phyloP scores from a whole-genome alignment of 2,329 filamentous ascomycete genomes.

The Trichoderma gracile region DNA sequence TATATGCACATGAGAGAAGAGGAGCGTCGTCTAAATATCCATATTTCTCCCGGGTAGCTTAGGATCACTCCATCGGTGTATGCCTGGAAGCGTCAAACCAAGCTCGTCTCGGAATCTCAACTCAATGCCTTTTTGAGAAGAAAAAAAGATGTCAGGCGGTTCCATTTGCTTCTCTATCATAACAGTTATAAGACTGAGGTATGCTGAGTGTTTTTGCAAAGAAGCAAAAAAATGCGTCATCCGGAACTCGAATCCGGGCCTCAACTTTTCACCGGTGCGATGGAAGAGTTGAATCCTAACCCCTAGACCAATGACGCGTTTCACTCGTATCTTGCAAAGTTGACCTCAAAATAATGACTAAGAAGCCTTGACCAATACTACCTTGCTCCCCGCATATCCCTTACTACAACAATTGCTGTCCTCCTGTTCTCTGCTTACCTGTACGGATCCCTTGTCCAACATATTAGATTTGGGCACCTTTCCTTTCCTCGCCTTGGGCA shows the following conservation, averaged over 20 bases:
- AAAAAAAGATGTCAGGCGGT: neutral
- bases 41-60: too few species aligned
- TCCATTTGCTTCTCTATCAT: too few species aligned
- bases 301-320: slow-evolving; percentile 26
- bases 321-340: neutral
- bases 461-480: neutral
- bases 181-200: too few species aligned
- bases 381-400: neutral
- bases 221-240: slow-evolving; percentile 25
- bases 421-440: neutral
- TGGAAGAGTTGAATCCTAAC: slow-evolving; percentile 27
- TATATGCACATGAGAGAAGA: too few species aligned
- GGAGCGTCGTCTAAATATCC: too few species aligned
- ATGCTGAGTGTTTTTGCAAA: too few species aligned
- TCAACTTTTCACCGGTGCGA: slow-evolving; percentile 22
- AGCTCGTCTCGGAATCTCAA: too few species aligned
- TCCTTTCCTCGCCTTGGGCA: neutral
- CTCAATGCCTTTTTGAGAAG: too few species aligned
- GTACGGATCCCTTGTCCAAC: neutral
- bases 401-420: too few species aligned
- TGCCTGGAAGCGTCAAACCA: too few species aligned
- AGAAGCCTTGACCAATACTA: neutral
- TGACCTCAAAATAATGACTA: neutral
- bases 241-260: slow-evolving; percentile 27
- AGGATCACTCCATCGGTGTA: too few species aligned